Conservation (phyloP, 2,329 filamentous ascomycete species). For the Fusarium sp. region DNA sequence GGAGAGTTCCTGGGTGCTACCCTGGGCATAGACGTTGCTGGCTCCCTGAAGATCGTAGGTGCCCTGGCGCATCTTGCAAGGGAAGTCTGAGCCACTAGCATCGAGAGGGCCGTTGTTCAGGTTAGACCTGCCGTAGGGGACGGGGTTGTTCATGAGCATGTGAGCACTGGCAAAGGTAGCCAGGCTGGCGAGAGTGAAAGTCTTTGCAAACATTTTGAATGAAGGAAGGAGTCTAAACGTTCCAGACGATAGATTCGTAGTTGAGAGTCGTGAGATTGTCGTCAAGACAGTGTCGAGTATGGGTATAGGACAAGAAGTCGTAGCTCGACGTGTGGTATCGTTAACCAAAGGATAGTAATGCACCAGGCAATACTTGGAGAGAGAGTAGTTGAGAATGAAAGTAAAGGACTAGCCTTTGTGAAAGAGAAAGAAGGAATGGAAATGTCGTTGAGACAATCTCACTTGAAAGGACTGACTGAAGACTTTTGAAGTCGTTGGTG, state of each 20-base stretch:
- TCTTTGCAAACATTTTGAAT: slow-evolving; percentile 64
- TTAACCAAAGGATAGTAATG: slow-evolving; percentile 43
- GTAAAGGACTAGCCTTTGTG: slow-evolving; percentile 45
- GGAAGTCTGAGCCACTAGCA: slow-evolving; percentile 75
- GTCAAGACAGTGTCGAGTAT: slow-evolving; percentile 46
- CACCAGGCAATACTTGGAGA: slow-evolving; percentile 43
- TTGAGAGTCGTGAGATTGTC: slow-evolving; percentile 40
- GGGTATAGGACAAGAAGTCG: slow-evolving; percentile 36
- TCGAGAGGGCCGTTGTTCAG: slow-evolving; percentile 74
- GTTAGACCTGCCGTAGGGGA: slow-evolving; percentile 64
- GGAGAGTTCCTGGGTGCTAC: slow-evolving; percentile 60
- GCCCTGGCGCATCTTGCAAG: slow-evolving; percentile 77
- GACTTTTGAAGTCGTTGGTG: slow-evolving; percentile 45
- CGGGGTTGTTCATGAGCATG: slow-evolving; percentile 77
- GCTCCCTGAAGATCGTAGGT: slow-evolving; percentile 58
- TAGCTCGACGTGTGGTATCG: slow-evolving; percentile 30
- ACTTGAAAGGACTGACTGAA: slow-evolving; percentile 44
- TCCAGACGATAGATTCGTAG: slow-evolving; percentile 47
- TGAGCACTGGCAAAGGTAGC: slow-evolving; percentile 76
- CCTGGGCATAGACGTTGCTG: slow-evolving; percentile 68
- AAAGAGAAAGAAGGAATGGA: slow-evolving; percentile 44
- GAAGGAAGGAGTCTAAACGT: slow-evolving; percentile 43
- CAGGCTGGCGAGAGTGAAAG: slow-evolving; percentile 66
- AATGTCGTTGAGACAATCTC: slow-evolving; percentile 46
- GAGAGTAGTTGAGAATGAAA: slow-evolving; percentile 34